These are phyloP conservation scores for Solanum hybrid DNA, from an alignment of 305 asterid genomes.

Conservation along the genomic window DNA sequence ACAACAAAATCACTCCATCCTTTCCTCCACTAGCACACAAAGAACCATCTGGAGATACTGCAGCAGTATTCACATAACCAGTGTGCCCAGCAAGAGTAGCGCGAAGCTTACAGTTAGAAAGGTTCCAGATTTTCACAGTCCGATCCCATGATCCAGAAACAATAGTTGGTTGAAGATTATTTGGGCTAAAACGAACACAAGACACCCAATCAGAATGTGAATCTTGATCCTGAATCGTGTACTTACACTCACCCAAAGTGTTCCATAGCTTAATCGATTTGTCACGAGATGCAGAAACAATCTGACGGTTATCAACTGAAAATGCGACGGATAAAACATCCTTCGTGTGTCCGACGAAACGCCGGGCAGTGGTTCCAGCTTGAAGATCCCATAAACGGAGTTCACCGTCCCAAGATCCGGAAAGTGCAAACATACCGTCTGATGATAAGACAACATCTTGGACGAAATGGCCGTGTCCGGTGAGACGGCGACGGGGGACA, in stretches of 20 bases:
- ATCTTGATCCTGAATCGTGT: slow-evolving; percentile 61
- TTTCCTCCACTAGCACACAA: slow-evolving; percentile 80
- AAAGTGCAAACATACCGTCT: slow-evolving; percentile 77
- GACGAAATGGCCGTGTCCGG: slow-evolving; percentile 68
- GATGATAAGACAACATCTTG: slow-evolving; percentile 84
- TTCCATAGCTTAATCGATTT: slow-evolving; percentile 20
- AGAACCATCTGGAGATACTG: slow-evolving; percentile 55
- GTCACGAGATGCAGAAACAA: slow-evolving; percentile 79
- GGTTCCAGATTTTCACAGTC: slow-evolving; percentile 54
- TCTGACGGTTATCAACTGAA: slow-evolving; percentile 75
- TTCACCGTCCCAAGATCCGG: slow-evolving; percentile 87
- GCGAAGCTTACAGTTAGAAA: slow-evolving; percentile 40
- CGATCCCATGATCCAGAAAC: slow-evolving; percentile 73
- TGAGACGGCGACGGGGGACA: slow-evolving; percentile 67
- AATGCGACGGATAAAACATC: slow-evolving; percentile 81
- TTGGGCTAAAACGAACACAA: slow-evolving; percentile 15
- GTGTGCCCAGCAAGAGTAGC: slow-evolving; percentile 41
- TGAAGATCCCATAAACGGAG: slow-evolving; percentile 82
- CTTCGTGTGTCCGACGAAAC: slow-evolving; percentile 80
- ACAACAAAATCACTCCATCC: slow-evolving; percentile 62
- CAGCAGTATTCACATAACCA: slow-evolving; percentile 43
- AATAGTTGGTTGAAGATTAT: slow-evolving; percentile 39
- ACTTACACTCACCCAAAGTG: slow-evolving; percentile 16
- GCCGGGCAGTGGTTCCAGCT: slow-evolving; percentile 64
- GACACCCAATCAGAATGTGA: slow-evolving; percentile 77